A percentile compares a stretch with the other conserved stretches of the same genome.
phyloP scores from a whole-genome alignment of 345 rosid genomes.

The Capsella bursapastoris region DNA sequence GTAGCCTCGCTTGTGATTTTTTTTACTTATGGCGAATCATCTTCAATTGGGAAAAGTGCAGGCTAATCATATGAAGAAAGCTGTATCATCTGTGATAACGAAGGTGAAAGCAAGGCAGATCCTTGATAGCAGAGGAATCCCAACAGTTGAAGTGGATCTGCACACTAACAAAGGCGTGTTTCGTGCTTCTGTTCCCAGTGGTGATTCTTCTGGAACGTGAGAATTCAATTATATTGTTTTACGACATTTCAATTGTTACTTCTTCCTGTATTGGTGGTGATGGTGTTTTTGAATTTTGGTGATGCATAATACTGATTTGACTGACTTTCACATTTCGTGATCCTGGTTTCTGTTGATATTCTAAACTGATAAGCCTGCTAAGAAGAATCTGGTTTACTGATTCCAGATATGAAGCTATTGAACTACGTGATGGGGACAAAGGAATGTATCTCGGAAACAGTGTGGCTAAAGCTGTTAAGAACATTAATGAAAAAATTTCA shows the following conservation, averaged over 20 bases:
- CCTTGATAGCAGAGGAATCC: conserved; percentile 93
- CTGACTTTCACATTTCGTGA: too few species aligned
- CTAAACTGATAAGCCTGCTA: conserved; percentile 13
- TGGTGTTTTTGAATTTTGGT: conserved; percentile 4
- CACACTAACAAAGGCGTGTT: conserved; percentile 86
- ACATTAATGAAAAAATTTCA: conserved; percentile 82
- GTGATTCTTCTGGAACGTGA: conserved; percentile 86
- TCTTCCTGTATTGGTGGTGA: conserved; percentile 1
- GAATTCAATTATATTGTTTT: conserved; percentile 11
- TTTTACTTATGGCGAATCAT: background rate
- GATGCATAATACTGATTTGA: background rate
- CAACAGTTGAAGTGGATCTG: conserved; percentile 93
- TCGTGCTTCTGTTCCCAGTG: conserved; percentile 87
- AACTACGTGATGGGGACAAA: conserved; percentile 94
- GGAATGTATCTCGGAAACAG: conserved; percentile 88
- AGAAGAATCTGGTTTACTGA: conserved; percentile 12
- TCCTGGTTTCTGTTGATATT: background rate
- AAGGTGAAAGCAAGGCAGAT: conserved; percentile 88
- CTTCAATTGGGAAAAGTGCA: conserved; percentile 35
- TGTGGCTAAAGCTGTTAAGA: conserved; percentile 90
- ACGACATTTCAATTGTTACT: background rate
- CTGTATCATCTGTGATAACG: conserved; percentile 82
- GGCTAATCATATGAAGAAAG: conserved; percentile 96
- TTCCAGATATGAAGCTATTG: conserved; percentile 90
- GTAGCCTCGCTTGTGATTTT: conserved; percentile 3